Evolutionary conservation across 2,329 filamentous ascomycete genomes (phyloP).

Genomic region (Camptophora hylomeconis): DNA sequence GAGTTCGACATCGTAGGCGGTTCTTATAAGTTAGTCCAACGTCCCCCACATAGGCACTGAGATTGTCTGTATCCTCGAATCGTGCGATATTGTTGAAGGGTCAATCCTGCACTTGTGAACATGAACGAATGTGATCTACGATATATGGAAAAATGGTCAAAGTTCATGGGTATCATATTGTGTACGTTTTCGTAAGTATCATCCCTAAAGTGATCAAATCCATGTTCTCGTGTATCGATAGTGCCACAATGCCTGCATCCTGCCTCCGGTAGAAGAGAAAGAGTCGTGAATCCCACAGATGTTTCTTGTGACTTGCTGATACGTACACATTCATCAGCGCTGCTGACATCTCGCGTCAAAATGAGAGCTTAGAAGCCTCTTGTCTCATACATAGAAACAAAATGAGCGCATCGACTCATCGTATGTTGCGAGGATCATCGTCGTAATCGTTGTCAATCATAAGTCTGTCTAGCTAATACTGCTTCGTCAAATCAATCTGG

Average conservation of each 20-base stretch:
- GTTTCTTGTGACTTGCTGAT: not conserved
- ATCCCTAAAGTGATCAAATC: too few species aligned
- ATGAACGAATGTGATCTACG: too few species aligned
- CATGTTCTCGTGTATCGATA: too few species aligned
- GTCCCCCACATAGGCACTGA: constrained; percentile 11
- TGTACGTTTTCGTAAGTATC: too few species aligned
- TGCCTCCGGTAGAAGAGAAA: too few species aligned
- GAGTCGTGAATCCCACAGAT: too few species aligned
- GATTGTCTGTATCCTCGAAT: constrained; percentile 5
- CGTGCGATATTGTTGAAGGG: constrained; percentile 6
- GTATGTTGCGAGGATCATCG: constrained; percentile 1
- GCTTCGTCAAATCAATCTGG: constrained; percentile 36
- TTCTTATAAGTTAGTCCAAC: constrained; percentile 6
- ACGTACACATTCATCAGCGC: not conserved
- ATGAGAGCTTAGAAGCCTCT: not conserved
- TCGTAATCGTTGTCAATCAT: too few species aligned
- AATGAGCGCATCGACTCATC: not conserved
- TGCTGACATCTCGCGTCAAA: not conserved
- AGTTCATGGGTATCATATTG: too few species aligned
- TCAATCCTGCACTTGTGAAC: not conserved
- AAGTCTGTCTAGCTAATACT: too few species aligned
- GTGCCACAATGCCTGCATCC: too few species aligned
- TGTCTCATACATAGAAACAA: not conserved
- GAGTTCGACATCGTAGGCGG: constrained; percentile 18
- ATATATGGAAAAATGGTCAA: too few species aligned